These are phyloP conservation scores for Backusella circina DNA, from an alignment of 192 early-diverging fungal genomes.

Conservation along the genomic window DNA sequence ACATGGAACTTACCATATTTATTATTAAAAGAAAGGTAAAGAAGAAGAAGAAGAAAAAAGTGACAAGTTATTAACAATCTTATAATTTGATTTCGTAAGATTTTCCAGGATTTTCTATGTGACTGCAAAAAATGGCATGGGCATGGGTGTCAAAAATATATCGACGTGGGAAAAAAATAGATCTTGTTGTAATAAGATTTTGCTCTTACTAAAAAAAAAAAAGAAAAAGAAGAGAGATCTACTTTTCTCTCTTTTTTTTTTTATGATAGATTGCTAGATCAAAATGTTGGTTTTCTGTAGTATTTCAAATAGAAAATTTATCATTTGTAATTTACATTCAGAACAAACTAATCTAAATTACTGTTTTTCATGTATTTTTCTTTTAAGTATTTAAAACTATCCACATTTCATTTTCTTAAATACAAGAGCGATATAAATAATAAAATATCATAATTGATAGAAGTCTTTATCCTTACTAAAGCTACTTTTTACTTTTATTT, in stretches of 20 bases:
- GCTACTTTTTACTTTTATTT: too few relatives aligned
- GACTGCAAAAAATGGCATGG: neutral
- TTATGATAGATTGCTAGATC: neutral
- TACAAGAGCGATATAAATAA: neutral
- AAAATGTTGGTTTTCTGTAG: too few relatives aligned
- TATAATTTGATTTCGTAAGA: neutral
- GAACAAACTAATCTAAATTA: neutral
- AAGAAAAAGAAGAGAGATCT: neutral
- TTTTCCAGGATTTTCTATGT: slow-evolving; percentile 3
- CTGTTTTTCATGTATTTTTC: neutral
- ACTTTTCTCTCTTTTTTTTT: neutral
- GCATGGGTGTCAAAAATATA: slow-evolving; percentile 1
- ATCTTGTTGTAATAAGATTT: neutral
- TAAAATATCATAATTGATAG: too few relatives aligned
- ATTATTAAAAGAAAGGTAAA: neutral
- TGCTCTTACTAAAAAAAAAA: neutral
- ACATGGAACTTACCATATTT: neutral
- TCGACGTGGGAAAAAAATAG: neutral
- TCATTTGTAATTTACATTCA: neutral
- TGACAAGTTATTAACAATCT: neutral
- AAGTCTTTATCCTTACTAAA: too few relatives aligned
- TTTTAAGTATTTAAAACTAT: neutral
- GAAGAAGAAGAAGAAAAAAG: neutral
- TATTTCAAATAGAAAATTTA: neutral
- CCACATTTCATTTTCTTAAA: too few relatives aligned